Percentiles rank a stretch among this genome's conserved stretches.
These are phyloP conservation scores for Guyanaporus albipodus DNA, from an alignment of 768 basidiomycete species.

Conservation along the genomic window DNA sequence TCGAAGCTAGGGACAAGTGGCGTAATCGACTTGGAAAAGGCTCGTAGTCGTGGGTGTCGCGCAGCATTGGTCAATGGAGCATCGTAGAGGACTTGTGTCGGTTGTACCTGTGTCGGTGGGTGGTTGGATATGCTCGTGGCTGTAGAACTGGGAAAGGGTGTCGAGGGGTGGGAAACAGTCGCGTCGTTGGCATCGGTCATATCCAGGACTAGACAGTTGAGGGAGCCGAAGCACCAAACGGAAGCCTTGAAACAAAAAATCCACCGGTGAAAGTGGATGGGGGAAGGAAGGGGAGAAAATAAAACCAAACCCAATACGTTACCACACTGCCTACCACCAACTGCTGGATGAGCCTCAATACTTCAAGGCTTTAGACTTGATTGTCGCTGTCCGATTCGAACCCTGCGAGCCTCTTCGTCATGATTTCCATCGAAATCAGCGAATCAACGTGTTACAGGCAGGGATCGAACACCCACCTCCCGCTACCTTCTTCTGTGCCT, in stretches of 20 bases:
- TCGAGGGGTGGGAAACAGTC: neutral
- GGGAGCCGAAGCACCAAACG: neutral
- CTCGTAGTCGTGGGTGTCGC: neutral
- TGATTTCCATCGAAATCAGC: neutral
- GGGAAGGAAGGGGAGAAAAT: neutral
- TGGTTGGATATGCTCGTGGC: no score
- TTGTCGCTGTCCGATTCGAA: neutral
- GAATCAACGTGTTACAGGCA: neutral
- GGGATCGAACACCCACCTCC: neutral
- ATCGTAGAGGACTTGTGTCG: neutral
- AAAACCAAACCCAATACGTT: neutral
- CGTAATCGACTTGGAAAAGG: neutral
- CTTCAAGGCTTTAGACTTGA: neutral
- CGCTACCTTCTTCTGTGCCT: conserved; percentile 4
- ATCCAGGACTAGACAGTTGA: neutral
- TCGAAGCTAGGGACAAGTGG: no score
- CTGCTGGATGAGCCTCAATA: no score
- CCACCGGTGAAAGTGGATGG: neutral
- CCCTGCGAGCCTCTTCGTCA: neutral
- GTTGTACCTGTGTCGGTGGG: no score
- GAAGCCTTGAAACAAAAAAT: neutral
- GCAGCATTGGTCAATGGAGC: neutral
- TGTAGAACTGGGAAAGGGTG: no score
- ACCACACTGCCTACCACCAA: neutral
- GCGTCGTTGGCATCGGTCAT: neutral